Evolutionary conservation across 257 asterid species (phyloP).

Genomic region (Scutellaria barbata): DNA sequence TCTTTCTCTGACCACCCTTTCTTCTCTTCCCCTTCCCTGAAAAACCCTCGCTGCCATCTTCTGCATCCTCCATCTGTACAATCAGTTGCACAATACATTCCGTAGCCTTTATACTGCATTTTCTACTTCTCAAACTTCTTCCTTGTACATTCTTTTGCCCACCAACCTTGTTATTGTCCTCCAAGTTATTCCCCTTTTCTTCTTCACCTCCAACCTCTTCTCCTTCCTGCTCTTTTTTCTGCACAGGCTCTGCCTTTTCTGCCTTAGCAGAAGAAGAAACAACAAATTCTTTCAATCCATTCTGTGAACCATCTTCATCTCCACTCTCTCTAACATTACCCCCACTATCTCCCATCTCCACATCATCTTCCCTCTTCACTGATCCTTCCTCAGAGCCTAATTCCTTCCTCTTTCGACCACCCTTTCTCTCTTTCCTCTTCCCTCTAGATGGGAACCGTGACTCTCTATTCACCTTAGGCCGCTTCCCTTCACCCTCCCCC

Average conservation of each 20-base stretch:
- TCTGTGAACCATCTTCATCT: too few relatives aligned
- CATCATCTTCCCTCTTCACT: too few relatives aligned
- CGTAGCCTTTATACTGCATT: not conserved
- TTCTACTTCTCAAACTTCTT: not conserved
- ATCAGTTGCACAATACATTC: not conserved
- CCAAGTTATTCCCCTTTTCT: too few relatives aligned
- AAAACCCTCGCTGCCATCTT: slow-evolving; percentile 13
- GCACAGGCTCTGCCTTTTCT: not conserved
- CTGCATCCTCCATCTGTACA: not conserved
- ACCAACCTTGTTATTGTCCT: slow-evolving; percentile 2
- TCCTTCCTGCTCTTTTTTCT: not conserved
- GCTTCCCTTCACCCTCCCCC: slow-evolving; percentile 5
- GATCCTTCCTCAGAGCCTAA: too few relatives aligned
- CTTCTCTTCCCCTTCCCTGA: not conserved
- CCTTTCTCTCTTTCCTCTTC: not conserved
- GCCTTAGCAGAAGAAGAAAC: not conserved
- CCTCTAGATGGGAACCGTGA: not conserved
- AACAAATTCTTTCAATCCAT: too few relatives aligned
- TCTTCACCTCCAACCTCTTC: too few relatives aligned
- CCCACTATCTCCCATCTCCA: too few relatives aligned
- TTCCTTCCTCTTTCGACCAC: too few relatives aligned
- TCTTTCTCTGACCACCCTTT: not conserved
- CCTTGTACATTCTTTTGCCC: slow-evolving; percentile 9
- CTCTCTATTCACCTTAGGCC: not conserved
- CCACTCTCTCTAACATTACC: too few relatives aligned